Evolutionary conservation across 805 yeast genomes (phyloP).

Genomic region (Lipomyces anomalus): DNA sequence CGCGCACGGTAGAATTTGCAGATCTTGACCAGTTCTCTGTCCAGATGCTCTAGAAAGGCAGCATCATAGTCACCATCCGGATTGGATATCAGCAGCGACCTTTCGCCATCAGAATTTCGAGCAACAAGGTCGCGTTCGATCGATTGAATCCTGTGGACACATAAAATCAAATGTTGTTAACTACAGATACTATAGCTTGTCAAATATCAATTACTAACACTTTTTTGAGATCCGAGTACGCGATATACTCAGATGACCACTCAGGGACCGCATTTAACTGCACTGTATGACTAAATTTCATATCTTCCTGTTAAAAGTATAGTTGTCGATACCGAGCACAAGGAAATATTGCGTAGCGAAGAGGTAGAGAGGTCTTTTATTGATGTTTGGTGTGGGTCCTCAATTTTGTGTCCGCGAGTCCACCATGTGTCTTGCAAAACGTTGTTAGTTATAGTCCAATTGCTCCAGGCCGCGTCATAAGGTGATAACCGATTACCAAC

Average conservation of each 20-base stretch:
- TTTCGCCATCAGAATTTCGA: conserved; percentile 26
- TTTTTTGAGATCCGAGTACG: conserved; percentile 82
- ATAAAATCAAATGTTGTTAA: not conserved
- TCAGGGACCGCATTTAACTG: conserved; percentile 98
- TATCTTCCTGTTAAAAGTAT: conserved; percentile 28
- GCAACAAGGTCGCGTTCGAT: conserved; percentile 52
- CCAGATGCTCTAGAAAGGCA: conserved; percentile 66
- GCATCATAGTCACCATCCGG: conserved; percentile 44
- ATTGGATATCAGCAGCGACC: conserved; percentile 32
- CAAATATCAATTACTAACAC: conserved; percentile 32
- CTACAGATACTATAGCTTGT: not conserved
- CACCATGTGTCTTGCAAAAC: not conserved
- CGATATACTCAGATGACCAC: conserved; percentile 89
- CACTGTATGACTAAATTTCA: conserved; percentile 93
- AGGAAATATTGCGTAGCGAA: too few species aligned
- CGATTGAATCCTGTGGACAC: conserved; percentile 50
- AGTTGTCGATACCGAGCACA: too few species aligned
- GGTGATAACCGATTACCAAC: not conserved
- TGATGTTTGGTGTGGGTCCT: not conserved
- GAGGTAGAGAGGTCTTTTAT: too few species aligned
- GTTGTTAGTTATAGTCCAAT: not conserved
- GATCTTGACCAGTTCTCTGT: conserved; percentile 69
- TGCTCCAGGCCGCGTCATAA: not conserved
- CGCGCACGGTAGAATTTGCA: conserved; percentile 67
- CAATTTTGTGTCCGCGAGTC: not conserved